These are phyloP conservation scores for Backusella macrospora DNA, from an alignment of 192 early-diverging fungal genomes.

Conservation along the genomic window DNA sequence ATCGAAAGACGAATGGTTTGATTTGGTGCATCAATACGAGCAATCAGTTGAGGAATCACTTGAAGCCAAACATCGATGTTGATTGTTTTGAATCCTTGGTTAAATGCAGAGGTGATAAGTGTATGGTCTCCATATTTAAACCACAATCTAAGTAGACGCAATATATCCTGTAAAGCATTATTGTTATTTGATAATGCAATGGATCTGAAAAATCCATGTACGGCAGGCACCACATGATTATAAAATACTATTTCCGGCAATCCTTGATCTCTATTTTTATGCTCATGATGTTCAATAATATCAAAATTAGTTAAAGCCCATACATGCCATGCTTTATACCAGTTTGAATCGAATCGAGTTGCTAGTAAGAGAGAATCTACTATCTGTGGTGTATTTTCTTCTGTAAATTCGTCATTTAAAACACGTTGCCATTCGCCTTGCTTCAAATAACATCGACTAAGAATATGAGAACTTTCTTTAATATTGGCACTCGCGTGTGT, in stretches of 20 bases:
- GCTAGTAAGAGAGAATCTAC: constrained; percentile 81
- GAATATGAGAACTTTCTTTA: constrained; percentile 50
- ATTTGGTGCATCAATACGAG: constrained; percentile 82
- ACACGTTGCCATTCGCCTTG: constrained; percentile 91
- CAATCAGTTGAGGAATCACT: constrained; percentile 97
- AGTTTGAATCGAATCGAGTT: constrained; percentile 85
- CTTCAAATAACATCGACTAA: constrained; percentile 91
- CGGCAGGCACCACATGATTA: constrained; percentile 85
- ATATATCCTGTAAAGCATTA: constrained; percentile 90
- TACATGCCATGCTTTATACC: constrained; percentile 99
- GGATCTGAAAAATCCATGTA: constrained; percentile 91
- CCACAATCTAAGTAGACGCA: constrained; percentile 91
- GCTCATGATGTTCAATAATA: constrained; percentile 74
- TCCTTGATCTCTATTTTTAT: constrained; percentile 46
- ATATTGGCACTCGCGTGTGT: constrained; percentile 43
- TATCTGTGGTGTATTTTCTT: constrained; percentile 68
- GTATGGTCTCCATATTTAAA: constrained; percentile 92
- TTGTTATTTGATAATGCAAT: constrained; percentile 84
- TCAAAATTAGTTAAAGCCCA: constrained; percentile 96
- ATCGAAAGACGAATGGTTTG: constrained; percentile 79
- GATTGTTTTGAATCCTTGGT: constrained; percentile 78
- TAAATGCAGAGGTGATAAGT: constrained; percentile 80
- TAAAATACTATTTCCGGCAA: constrained; percentile 43
- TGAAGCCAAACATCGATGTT: constrained; percentile 94
- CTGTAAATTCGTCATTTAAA: constrained; percentile 49